Evolutionary conservation across 2,329 filamentous ascomycete species (phyloP), one percentile per base, ranked within the genome.

Genomic region (Lachnum nothofagi): DNA sequence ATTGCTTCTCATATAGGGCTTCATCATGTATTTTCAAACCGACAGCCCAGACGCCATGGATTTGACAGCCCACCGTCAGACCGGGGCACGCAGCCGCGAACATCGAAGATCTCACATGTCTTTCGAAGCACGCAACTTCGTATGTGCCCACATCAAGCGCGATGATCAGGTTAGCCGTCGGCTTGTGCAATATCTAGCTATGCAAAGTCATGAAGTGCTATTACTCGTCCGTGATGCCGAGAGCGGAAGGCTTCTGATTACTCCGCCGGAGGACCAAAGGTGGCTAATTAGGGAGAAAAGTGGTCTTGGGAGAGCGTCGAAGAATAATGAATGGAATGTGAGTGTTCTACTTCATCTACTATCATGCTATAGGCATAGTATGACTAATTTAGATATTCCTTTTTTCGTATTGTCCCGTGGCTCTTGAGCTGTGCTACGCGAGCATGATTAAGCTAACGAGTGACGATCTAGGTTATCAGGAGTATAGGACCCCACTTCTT

Each of bases 81-180:
- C 62, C 4, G 67, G 65, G n/a, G 63, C 62, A 45, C 62, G 63
- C 37, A 60, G 63, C 19, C 61, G n/a, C n/a, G n/a, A 60, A 35
- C 53, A 55, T n/a, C 62, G 64, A 23, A 63, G 67, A 41, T 54
- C 61, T 9, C 67, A 71, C 52, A 58, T 61, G 22, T 56, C 66
- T 14, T 52, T 62, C 3, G 67, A 72, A 49, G 57, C 61, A 33
- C 62, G 69, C 40, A 72, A 71, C 43, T 68, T 70, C 31, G 63
- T 72, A 14, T 72, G 69, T 51, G 66, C 64, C 5, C 63, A 71
- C 44, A 66, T 73, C 49, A 71, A 70, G 53, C 65, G 70, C 4
- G 65, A 70, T 38, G 67, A 72, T 41, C 63, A 66, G 24, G 62
- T 67, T 17, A 70, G 64, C 45, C 67, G 70, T 19, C 65, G 70